Evolutionary conservation across 345 rosid genomes (phyloP).

Genomic region (Leavenworthia alabamica): DNA sequence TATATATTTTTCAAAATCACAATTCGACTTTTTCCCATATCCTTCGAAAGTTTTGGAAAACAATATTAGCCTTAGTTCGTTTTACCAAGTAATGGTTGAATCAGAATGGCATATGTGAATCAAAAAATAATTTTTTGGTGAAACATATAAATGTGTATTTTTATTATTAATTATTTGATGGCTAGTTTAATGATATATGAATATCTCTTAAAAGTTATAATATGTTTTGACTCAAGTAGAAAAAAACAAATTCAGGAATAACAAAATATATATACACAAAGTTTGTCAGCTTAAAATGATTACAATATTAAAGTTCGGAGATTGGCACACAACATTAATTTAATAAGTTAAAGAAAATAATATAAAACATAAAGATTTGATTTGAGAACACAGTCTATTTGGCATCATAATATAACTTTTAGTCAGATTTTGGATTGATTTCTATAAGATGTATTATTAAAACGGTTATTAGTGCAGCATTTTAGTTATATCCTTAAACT

Average conservation of each 20-base stretch:
- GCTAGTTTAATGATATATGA: neutral
- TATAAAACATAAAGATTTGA: neutral
- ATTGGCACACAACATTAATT: neutral
- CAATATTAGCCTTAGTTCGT: neutral
- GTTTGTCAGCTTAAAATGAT: slow-evolving; percentile 14
- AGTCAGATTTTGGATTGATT: neutral
- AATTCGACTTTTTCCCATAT: neutral
- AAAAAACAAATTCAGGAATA: neutral
- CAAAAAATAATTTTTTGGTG: neutral
- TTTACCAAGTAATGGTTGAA: neutral
- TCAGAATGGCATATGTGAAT: neutral
- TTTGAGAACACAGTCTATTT: neutral
- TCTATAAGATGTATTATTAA: neutral
- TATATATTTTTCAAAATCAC: neutral
- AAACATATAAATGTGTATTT: neutral
- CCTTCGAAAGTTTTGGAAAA: neutral
- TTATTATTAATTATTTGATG: no score
- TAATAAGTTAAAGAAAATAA: neutral
- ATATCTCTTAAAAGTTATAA: neutral
- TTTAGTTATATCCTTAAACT: neutral
- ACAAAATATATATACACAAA: neutral
- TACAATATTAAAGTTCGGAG: slow-evolving; percentile 2
- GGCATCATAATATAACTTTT: neutral
- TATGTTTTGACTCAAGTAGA: neutral
- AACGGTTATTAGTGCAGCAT: neutral